Evolutionary conservation across 805 yeast species (phyloP), one percentile per base, ranked within the genome.

Genomic region (Millerozyma miso): DNA sequence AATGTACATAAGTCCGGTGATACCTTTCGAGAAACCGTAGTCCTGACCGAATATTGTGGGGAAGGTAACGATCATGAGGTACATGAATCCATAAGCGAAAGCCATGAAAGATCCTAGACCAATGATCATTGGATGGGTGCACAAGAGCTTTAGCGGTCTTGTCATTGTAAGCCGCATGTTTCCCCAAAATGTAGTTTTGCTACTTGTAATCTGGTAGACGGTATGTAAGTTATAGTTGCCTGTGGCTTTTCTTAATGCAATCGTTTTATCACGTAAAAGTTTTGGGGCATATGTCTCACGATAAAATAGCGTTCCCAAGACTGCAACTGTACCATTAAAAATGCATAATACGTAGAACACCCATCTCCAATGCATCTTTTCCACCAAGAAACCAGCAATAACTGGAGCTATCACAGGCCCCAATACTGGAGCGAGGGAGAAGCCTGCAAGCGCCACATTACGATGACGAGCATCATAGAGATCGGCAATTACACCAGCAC

Each of bases 51-150:
- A 68, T 1, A 68, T 62, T 7, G 53, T 43, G 2, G 71, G 73
- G 46, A 65, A 67, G 2, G 72, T 62, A 7, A 65, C 65, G 36
- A 68, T 58, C 71, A 68, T 64, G 44, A 67, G 49, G 48, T 68
- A 68, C 63, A 68, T 57, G 44, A 67, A 65, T n/a, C 71, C 71
- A 44, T 68, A 67, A 8, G 62, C 59, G 49, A 68, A 63, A 2
- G 72, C 72, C 70, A 68, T 63, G 47, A 65, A 68, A 12, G 69
- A 58, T 1, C 73, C 72, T 41, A 68, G 55, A 0, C 72, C 72
- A 31, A 65, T 49, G 12, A 68, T 55, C 65, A 68, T 65, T 2
- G 72, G 71, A 44, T 68, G 65, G 15, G 61, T 55, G 44, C 53
- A 51, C 8, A 68, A 53, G 18, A 67, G 55, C 19, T 59, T 57